phyloP scores from a whole-genome alignment of 345 rosid genomes.

The Chamaenerion angustifolium region DNA sequence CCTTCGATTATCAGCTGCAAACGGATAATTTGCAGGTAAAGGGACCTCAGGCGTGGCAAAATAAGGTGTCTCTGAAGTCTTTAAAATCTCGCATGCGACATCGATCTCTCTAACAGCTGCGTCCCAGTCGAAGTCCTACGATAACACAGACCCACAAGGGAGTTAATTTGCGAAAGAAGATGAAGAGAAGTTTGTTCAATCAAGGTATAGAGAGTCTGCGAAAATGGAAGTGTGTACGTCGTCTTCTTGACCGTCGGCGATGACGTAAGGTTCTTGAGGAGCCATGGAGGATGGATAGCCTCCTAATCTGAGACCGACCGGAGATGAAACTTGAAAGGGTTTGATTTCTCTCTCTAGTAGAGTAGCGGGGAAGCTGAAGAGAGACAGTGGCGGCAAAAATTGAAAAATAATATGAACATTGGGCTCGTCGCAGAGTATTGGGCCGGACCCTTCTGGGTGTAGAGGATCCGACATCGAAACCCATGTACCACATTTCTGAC shows the following conservation, averaged over 20 bases:
- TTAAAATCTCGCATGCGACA: conserved; percentile 34
- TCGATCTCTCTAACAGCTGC: conserved; percentile 84
- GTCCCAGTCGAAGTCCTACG: conserved; percentile 84
- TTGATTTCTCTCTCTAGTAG: neutral
- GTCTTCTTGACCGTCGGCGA: conserved; percentile 20
- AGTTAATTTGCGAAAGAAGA: no score
- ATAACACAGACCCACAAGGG: neutral
- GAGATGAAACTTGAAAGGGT: neutral
- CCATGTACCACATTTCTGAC: no score
- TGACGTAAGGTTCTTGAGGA: conserved; percentile 16
- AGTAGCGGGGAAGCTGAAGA: neutral
- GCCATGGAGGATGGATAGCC: conserved; percentile 15
- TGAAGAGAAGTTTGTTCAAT: neutral
- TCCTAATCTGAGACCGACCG: neutral
- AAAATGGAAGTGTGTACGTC: conserved; percentile 11
- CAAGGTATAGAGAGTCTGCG: neutral
- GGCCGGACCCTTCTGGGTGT: no score
- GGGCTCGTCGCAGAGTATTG: no score
- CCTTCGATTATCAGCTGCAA: conserved; percentile 7
- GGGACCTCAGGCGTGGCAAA: conserved; percentile 3
- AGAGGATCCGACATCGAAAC: no score
- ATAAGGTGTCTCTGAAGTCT: conserved; percentile 13
- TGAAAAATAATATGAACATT: neutral
- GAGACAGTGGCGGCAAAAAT: neutral
- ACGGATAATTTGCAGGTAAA: neutral